Conservation (phyloP, 106 monocot species). For the Apostasia ramifera region DNA sequence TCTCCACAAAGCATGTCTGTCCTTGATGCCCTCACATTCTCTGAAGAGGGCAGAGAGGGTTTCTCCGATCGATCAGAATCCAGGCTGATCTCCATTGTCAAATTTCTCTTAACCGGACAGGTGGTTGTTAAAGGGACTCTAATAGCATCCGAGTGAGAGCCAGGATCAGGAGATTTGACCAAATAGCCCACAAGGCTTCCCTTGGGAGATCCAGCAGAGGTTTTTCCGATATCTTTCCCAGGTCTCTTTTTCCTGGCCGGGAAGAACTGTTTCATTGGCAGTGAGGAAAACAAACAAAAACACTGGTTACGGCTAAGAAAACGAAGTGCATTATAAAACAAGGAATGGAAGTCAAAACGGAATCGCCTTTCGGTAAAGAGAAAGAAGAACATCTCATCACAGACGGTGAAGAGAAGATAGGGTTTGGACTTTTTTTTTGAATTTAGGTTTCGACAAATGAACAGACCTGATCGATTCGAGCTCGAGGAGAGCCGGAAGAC, state of each 20-base stretch:
- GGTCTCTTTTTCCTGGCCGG: conserved; percentile 51
- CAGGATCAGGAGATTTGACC: conserved; percentile 33
- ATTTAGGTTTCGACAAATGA: neutral
- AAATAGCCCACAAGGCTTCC: conserved; percentile 46
- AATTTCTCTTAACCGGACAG: conserved; percentile 31
- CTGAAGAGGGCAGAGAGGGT: neutral
- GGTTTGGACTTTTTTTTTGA: conserved; percentile 1
- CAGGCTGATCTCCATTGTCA: conserved; percentile 31
- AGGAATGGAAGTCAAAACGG: neutral
- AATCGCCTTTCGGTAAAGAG: neutral
- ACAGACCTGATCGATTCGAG: conserved; percentile 77
- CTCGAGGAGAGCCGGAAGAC: conserved; percentile 56
- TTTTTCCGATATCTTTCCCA: conserved; percentile 9
- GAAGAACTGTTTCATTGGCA: conserved; percentile 36
- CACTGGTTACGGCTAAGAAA: neutral
- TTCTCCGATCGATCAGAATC: neutral
- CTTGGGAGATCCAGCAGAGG: conserved; percentile 37
- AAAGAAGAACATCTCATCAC: neutral
- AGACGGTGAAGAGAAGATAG: conserved; percentile 1
- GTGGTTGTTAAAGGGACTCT: neutral
- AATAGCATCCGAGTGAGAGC: neutral
- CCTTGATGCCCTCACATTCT: neutral
- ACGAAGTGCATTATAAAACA: neutral
- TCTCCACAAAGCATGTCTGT: neutral
- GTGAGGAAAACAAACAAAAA: too few species aligned